Conservation (phyloP, 371 early-diverging fungal genomes). For the Synchytrium microbalum region DNA sequence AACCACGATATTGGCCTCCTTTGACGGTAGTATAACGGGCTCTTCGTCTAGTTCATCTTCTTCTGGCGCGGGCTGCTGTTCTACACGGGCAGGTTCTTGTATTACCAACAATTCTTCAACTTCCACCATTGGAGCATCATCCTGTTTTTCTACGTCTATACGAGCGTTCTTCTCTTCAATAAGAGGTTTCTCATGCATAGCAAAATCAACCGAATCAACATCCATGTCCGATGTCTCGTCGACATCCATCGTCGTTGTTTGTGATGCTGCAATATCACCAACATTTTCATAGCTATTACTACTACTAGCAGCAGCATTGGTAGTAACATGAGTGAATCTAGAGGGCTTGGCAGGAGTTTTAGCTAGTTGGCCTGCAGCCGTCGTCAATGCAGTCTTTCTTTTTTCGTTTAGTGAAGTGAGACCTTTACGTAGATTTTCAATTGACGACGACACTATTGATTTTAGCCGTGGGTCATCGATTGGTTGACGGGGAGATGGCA, state of each 20-base stretch:
- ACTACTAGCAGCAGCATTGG: not conserved
- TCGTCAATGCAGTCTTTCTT: not conserved
- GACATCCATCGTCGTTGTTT: no score
- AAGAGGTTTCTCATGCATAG: no score
- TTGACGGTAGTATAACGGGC: no score
- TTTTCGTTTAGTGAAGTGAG: not conserved
- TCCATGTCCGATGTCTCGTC: not conserved
- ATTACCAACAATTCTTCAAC: no score
- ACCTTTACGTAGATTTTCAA: not conserved
- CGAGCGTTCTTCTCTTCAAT: no score
- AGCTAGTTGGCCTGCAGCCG: not conserved
- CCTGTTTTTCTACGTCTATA: no score
- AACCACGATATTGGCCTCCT: no score
- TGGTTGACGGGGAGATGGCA: not conserved
- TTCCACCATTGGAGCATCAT: no score
- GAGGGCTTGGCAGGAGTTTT: not conserved
- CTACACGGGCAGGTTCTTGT: no score
- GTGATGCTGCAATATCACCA: not conserved
- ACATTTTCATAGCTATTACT: not conserved
- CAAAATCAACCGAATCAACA: not conserved
- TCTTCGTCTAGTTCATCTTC: no score
- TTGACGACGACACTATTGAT: not conserved
- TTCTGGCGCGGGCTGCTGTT: no score
- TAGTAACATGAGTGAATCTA: not conserved
- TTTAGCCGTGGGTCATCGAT: not conserved